Conservation (phyloP, 1,139 yeast genomes). For the Suhomyces guaymorum region DNA sequence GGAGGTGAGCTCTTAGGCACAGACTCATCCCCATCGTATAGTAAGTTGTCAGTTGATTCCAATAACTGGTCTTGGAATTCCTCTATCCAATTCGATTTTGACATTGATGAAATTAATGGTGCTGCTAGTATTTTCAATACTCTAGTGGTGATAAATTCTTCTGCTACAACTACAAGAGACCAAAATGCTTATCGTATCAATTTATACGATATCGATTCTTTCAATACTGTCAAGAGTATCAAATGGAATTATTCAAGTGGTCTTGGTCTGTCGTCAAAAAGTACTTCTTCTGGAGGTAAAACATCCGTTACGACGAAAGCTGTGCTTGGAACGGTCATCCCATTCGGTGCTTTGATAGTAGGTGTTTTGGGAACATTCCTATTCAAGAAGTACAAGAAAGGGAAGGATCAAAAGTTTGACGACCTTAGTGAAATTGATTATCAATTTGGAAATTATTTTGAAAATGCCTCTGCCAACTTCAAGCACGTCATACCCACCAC, state of each 20-base stretch:
- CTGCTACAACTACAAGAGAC: slow-evolving; percentile 17
- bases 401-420: slow-evolving; percentile 16
- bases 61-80: slow-evolving; percentile 48
- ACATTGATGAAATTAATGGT: slow-evolving; percentile 33
- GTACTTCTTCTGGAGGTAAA: no score
- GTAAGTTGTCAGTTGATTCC: slow-evolving; percentile 33
- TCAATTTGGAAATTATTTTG: slow-evolving; percentile 35
- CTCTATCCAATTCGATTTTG: slow-evolving; percentile 17
- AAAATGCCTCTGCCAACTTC: slow-evolving; percentile 12
- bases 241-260: slow-evolving; percentile 17
- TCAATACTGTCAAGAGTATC: slow-evolving; percentile 25
- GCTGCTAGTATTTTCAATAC: slow-evolving; percentile 49
- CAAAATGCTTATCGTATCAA: slow-evolving; percentile 25
- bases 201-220: slow-evolving; percentile 28
- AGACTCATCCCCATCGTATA: slow-evolving; percentile 41
- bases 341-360: slow-evolving; percentile 26
- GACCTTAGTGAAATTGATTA: slow-evolving; percentile 35
- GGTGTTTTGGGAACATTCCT: slow-evolving; percentile 21
- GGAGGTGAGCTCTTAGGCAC: slow-evolving; percentile 37
- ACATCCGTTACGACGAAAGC: slow-evolving; percentile 27
- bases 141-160: slow-evolving; percentile 34
- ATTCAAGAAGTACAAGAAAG: slow-evolving; percentile 23
- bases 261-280: no score
- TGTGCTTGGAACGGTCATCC: slow-evolving; percentile 39
- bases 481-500: slow-evolving; percentile 8